These are phyloP conservation scores for Zanthoxylum bungeanum DNA, from an alignment of 345 rosid species.

Conservation along the genomic window DNA sequence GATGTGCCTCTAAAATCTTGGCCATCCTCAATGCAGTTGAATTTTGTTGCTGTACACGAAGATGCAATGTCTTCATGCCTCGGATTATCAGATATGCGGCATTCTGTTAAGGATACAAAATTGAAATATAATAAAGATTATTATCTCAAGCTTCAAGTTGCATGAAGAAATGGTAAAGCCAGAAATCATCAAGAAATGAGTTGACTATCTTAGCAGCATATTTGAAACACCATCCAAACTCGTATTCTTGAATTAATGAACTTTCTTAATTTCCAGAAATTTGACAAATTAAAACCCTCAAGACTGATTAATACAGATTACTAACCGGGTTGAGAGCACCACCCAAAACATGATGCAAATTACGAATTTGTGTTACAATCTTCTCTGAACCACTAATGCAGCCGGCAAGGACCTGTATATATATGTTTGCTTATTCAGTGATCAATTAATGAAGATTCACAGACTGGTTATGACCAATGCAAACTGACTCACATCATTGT, in stretches of 20 bases:
- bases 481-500: constrained; percentile 73
- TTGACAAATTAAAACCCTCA: constrained; percentile 5
- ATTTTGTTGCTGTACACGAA: constrained; percentile 98
- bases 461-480: not conserved
- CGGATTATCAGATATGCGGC: constrained; percentile 92
- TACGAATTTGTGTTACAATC: constrained; percentile 72
- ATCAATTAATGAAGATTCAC: not conserved
- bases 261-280: not conserved
- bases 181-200: not conserved
- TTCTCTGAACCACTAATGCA: constrained; percentile 82
- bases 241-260: not conserved
- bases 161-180: constrained; percentile 1
- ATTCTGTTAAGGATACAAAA: constrained; percentile 58
- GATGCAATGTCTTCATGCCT: constrained; percentile 99
- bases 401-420: constrained; percentile 86
- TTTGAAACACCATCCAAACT: not conserved
- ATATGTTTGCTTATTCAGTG: constrained; percentile 6
- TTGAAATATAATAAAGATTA: not conserved
- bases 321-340: constrained; percentile 93
- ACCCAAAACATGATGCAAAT: constrained; percentile 88
- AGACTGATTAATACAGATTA: not conserved
- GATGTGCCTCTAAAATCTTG: constrained; percentile 99
- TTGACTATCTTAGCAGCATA: not conserved
- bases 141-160: not conserved
- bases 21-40: constrained; percentile 94